phyloP scores from a whole-genome alignment of 208 protist species.

The Trypanosoma lewisi region DNA sequence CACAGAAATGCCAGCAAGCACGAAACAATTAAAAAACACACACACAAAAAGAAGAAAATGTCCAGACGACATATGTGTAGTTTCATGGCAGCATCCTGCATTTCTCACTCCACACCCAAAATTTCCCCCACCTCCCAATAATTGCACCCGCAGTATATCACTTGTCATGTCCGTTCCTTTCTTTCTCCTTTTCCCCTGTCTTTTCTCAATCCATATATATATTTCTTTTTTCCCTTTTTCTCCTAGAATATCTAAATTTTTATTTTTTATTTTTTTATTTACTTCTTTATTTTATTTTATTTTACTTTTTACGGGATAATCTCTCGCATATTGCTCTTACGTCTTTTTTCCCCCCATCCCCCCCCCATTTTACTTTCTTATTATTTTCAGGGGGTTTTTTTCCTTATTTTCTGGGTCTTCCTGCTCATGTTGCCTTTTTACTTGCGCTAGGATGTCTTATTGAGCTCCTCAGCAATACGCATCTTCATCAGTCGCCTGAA shows the following conservation, averaged over 20 bases:
- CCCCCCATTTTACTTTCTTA: slow-evolving; percentile 5
- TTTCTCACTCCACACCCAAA: no score
- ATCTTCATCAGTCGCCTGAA: slow-evolving; percentile 16
- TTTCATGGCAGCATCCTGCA: no score
- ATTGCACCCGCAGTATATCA: no score
- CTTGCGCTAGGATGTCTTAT: not conserved
- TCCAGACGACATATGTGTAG: no score
- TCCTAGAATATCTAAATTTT: no score
- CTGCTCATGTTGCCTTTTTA: not conserved
- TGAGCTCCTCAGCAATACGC: slow-evolving; percentile 13
- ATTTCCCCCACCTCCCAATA: no score
- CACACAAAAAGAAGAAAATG: no score
- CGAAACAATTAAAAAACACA: no score
- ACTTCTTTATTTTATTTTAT: not conserved
- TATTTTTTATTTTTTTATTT: not conserved
- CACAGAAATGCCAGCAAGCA: no score
- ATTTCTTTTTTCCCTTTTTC: no score
- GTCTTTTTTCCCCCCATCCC: not conserved
- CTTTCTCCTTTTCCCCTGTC: not conserved
- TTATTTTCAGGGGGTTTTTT: not conserved
- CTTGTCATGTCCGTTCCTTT: not conserved
- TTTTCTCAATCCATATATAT: no score
- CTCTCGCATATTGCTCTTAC: not conserved
- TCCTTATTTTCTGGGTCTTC: not conserved
- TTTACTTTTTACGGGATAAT: not conserved